Conservation (phyloP, 441 rosid species). For the Adansonia grandidieri region DNA sequence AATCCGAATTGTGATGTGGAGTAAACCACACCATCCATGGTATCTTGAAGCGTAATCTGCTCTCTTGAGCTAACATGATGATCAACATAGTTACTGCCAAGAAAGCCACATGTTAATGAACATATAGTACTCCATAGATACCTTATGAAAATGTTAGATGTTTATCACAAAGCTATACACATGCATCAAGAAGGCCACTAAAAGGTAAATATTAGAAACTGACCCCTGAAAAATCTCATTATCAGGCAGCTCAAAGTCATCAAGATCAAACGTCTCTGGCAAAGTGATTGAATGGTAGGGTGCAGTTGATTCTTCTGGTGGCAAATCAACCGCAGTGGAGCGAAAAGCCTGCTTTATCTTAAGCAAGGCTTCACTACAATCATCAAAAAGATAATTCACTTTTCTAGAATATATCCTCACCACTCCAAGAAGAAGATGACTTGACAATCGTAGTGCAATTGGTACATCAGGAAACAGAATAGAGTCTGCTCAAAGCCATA, state of each 20-base stretch:
- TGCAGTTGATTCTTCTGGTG: slow-evolving; percentile 98
- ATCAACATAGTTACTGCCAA: slow-evolving; percentile 88
- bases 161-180: slow-evolving; percentile 2
- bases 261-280: slow-evolving; percentile 99
- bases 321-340: slow-evolving; percentile 96
- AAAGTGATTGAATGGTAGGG: slow-evolving; percentile 98
- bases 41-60: slow-evolving; percentile 99
- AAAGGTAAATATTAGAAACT: slow-evolving; percentile 40
- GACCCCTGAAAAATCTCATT: slow-evolving; percentile 94
- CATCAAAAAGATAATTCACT: slow-evolving; percentile 98
- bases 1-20: slow-evolving; percentile 94
- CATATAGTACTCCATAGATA: neutral
- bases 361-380: slow-evolving; percentile 98
- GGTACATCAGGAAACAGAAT: slow-evolving; percentile 98
- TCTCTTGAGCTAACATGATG: slow-evolving; percentile 96
- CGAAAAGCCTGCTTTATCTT: slow-evolving; percentile 99
- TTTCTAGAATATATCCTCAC: slow-evolving; percentile 98
- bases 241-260: slow-evolving; percentile 99
- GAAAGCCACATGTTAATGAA: slow-evolving; percentile 32
- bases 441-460: slow-evolving; percentile 91
- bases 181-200: neutral
- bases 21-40: slow-evolving; percentile 93
- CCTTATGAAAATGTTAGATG: slow-evolving; percentile 12
- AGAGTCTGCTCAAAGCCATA: slow-evolving; percentile 65
- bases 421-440: slow-evolving; percentile 99